Base-by-base conservation (phyloP, 1,284 basidiomycete genomes). In the Paramarasmius palmivorus region DNA sequence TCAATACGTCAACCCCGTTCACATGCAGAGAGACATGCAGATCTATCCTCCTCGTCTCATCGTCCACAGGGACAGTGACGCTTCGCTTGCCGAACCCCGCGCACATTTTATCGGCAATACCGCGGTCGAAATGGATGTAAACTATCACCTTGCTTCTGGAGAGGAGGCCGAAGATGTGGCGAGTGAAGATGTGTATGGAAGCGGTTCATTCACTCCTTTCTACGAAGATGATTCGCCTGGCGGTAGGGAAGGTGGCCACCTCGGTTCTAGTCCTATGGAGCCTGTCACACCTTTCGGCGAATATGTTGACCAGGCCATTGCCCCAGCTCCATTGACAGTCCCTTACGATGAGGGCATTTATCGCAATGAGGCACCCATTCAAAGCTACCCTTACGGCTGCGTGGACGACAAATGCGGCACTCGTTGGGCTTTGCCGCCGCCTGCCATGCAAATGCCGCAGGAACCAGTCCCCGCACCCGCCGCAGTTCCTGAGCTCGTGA, bases 251-350 rank as follows among this genome's bases (percentile, higher is more conserved):
- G 75, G 70, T 29, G 78, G 73, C 42, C 84, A 87, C 55, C 68
- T 71, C 17, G 73, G 66, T 26, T 88, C 84, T 5, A 90, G 88
- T 64, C 87, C 88, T 15, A 66, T 87, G 23, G 86, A 81, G 48
- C 88, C 88, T 4, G 63, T 85, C 58, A 91, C 88, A 32, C 88
- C 88, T 40, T 90, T 90, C 61, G 83, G 80, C 36, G 82, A 88
- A 56, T 90, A 79, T 54, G 78, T 90, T 38, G 88, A 90, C 71
- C 82, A 83, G 50, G 87, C 77, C 17, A 80, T 90, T 19, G 76
- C 82, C 42, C 71, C 78, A 51, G 71, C 69, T 22, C 62, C 61
- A 29, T 53, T 59, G 48, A 52, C 58, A 35, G 35, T 51, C 20
- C 45, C 51, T 15, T 59, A 56, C 49, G 65, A 68, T 50, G 48